Conservation (phyloP, 257 asterid species). For the Forsythia viridissima region DNA sequence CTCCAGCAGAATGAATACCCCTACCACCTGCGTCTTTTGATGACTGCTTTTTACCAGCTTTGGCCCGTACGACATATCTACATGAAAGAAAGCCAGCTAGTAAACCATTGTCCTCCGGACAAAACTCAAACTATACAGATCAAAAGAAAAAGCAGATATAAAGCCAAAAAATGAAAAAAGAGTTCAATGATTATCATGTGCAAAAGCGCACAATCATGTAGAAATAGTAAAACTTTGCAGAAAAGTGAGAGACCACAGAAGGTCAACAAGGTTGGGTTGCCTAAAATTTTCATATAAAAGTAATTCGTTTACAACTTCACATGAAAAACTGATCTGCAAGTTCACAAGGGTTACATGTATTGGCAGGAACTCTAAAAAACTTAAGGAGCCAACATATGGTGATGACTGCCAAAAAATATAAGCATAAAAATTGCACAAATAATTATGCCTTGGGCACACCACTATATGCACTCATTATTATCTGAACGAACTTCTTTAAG, state of each 20-base stretch:
- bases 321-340: not conserved
- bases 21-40: slow-evolving; percentile 86
- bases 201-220: not conserved
- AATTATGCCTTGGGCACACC: not conserved
- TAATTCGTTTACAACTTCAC: not conserved
- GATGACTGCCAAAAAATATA: slow-evolving; percentile 5
- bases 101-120: not conserved
- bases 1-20: slow-evolving; percentile 93
- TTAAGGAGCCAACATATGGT: slow-evolving; percentile 3
- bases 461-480: not conserved
- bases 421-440: not conserved
- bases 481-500: not conserved
- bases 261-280: not conserved
- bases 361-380: not conserved
- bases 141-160: not conserved
- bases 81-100: slow-evolving; percentile 25
- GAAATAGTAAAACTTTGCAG: not conserved
- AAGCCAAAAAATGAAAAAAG: not conserved
- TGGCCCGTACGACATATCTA: slow-evolving; percentile 97
- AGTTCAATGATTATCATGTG: not conserved
- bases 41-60: slow-evolving; percentile 95
- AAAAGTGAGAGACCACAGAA: slow-evolving; percentile 9
- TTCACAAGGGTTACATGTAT: no score
- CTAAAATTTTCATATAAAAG: not conserved
- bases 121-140: slow-evolving; percentile 1